Evolutionary conservation across 495 filamentous ascomycete genomes (phyloP).

Genomic region (Xylaria grammica): DNA sequence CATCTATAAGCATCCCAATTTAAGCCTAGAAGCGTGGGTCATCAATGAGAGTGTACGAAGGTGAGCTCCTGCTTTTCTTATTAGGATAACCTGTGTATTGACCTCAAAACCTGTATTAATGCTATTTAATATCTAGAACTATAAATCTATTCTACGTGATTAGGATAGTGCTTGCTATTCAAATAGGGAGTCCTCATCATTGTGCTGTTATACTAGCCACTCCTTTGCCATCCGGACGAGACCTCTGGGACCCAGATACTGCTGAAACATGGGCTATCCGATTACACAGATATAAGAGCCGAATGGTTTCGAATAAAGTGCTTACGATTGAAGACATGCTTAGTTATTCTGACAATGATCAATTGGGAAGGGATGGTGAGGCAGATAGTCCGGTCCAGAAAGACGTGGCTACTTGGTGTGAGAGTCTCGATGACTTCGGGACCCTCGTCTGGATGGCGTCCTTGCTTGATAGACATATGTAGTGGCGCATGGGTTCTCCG

Average conservation of each 20-base stretch:
- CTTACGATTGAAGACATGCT: neutral
- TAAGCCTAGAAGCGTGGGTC: neutral
- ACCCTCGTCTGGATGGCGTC: slow-evolving; percentile 17
- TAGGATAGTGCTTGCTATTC: neutral
- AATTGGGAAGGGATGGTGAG: neutral
- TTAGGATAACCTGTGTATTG: neutral
- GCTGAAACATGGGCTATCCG: slow-evolving; percentile 4
- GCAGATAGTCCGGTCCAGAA: neutral
- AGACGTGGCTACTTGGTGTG: slow-evolving; percentile 10
- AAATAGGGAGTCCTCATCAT: neutral
- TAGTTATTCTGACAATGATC: neutral
- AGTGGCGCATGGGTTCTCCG: too few relatives aligned
- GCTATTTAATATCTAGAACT: neutral
- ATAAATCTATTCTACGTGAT: neutral
- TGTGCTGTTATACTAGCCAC: neutral
- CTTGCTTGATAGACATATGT: neutral
- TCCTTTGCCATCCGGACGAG: neutral
- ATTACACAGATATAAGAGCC: slow-evolving; percentile 12
- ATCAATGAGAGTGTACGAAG: slow-evolving; percentile 7
- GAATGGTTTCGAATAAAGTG: neutral
- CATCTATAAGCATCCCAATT: neutral
- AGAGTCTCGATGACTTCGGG: slow-evolving; percentile 12
- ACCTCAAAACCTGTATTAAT: neutral
- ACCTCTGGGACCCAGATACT: slow-evolving; percentile 11
- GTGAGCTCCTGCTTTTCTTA: neutral